A percentile compares a stretch with the other conserved stretches of the same genome.
These are phyloP conservation scores for Salvia sclarea DNA, from an alignment of 305 asterid species.

Conservation along the genomic window DNA sequence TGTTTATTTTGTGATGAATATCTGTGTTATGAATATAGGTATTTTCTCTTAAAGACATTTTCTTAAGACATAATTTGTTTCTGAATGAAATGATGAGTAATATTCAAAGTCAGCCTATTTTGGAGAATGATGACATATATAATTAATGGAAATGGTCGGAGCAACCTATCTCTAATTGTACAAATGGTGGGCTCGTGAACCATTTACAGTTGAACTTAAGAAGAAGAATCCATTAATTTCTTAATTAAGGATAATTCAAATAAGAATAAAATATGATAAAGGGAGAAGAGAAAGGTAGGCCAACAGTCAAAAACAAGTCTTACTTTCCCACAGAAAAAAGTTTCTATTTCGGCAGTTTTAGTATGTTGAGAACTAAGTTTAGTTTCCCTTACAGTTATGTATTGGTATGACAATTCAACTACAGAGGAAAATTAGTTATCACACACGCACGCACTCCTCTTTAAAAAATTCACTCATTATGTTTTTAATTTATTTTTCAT, in stretches of 20 bases:
- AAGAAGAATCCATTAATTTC: constrained; percentile 9
- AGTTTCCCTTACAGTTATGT: constrained; percentile 42
- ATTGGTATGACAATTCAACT: constrained; percentile 50
- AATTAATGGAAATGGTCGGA: not conserved
- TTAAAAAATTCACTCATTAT: not conserved
- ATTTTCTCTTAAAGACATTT: too few relatives aligned
- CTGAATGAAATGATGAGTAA: too few relatives aligned
- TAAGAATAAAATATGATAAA: constrained; percentile 15
- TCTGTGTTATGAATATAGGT: not conserved
- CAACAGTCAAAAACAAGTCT: constrained; percentile 59
- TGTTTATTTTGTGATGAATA: too few relatives aligned
- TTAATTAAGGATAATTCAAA: constrained; percentile 16
- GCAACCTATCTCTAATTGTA: constrained; percentile 21
- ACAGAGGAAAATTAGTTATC: constrained; percentile 31
- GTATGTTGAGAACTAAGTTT: constrained; percentile 47
- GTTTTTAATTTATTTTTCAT: not conserved
- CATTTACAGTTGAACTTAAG: constrained; percentile 23
- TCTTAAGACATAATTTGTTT: too few relatives aligned
- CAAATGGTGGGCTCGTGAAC: constrained; percentile 34
- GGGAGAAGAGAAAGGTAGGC: constrained; percentile 47
- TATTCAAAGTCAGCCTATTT: too few relatives aligned
- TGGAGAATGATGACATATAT: not conserved
- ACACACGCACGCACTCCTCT: not conserved
- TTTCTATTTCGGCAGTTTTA: constrained; percentile 27
- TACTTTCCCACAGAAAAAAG: constrained; percentile 34